Percentiles rank a stretch among this genome's conserved stretches.
Evolutionary conservation across 257 asterid species (phyloP).

Genomic region (Solanum sejunctum): DNA sequence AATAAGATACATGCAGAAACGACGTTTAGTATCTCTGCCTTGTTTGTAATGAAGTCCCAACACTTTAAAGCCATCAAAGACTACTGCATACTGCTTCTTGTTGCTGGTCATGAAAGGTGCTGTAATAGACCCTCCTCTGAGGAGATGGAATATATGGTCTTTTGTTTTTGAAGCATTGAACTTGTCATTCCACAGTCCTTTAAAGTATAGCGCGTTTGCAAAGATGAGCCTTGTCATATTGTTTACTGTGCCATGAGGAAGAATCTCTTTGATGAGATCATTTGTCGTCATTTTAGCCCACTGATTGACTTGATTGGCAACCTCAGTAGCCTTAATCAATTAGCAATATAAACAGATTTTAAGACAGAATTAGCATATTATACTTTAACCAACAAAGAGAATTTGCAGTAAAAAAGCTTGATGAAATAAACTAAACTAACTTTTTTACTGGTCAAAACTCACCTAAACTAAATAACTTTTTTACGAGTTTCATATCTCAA

Average conservation of each 20-base stretch:
- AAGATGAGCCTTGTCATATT: slow-evolving; percentile 12
- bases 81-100: slow-evolving; percentile 3
- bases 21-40: too few species aligned
- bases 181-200: slow-evolving; percentile 19
- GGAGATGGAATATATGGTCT: slow-evolving; percentile 10
- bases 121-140: slow-evolving; percentile 1
- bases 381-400: background rate
- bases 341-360: background rate
- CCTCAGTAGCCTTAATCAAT: slow-evolving; percentile 11
- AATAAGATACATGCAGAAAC: too few species aligned
- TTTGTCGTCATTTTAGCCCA: slow-evolving; percentile 17
- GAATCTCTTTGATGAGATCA: slow-evolving; percentile 16
- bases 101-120: slow-evolving; percentile 18
- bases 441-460: background rate
- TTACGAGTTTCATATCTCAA: background rate
- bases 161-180: slow-evolving; percentile 12
- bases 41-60: background rate
- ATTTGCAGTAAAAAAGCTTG: too few species aligned
- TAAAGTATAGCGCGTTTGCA: slow-evolving; percentile 19
- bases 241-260: slow-evolving; percentile 6
- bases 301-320: slow-evolving; percentile 9
- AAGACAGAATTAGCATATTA: background rate
- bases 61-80: slow-evolving; percentile 13
- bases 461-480: background rate
- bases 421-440: background rate